phyloP scores from a whole-genome alignment of 352 stramenopile genomes.

The Phytophthora aleatoria region DNA sequence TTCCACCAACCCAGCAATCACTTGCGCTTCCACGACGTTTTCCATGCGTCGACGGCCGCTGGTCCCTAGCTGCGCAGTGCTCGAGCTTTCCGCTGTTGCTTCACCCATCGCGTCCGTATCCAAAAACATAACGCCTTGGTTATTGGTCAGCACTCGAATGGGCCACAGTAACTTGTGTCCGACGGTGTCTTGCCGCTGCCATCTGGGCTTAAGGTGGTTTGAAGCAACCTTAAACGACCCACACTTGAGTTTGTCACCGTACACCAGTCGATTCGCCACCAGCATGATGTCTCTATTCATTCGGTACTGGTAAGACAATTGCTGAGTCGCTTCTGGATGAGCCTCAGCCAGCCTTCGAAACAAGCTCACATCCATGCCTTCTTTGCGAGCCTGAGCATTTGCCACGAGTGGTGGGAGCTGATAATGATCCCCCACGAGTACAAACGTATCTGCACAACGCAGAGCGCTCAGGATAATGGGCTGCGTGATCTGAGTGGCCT shows the following conservation, averaged over 20 bases:
- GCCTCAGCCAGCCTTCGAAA: constrained; percentile 92
- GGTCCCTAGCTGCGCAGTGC: constrained; percentile 20
- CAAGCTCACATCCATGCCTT: constrained; percentile 89
- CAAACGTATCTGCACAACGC: constrained; percentile 93
- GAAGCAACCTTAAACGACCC: constrained; percentile 63
- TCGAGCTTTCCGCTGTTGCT: constrained; percentile 27
- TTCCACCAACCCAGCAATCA: constrained; percentile 71
- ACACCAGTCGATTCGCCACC: constrained; percentile 94
- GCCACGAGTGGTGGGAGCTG: constrained; percentile 97
- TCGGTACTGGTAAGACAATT: constrained; percentile 98
- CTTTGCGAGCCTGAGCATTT: constrained; percentile 84
- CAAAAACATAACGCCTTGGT: constrained; percentile 81
- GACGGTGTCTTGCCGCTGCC: constrained; percentile 18
- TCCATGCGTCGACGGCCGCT: constrained; percentile 54
- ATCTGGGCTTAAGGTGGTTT: constrained; percentile 47
- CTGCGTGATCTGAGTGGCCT: constrained; percentile 98
- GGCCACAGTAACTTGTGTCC: constrained; percentile 39
- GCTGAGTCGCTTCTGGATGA: constrained; percentile 89
- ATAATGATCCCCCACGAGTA: constrained; percentile 98
- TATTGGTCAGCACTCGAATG: constrained; percentile 42
- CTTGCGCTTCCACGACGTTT: constrained; percentile 79
- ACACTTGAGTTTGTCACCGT: constrained; percentile 94
- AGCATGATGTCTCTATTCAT: constrained; percentile 98
- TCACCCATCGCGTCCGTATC: constrained; percentile 75
- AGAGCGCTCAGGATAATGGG: constrained; percentile 94